Evolutionary conservation across 2,329 filamentous ascomycete genomes (phyloP).

Genomic region (Fusarium nurragi): DNA sequence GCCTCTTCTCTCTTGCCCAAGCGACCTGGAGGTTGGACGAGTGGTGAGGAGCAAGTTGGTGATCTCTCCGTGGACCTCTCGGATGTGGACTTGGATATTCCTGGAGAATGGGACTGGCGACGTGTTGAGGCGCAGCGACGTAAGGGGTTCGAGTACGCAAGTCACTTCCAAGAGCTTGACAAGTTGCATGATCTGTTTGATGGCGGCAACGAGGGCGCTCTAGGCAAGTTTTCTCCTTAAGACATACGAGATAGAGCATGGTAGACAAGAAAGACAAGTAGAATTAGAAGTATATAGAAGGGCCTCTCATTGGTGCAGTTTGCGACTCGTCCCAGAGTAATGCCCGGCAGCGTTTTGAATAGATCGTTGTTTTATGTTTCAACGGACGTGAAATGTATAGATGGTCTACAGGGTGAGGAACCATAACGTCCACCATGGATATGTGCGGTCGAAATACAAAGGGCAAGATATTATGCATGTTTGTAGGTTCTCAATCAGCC

Average conservation of each 20-base stretch:
- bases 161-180: conserved; percentile 67
- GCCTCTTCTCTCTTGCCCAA: conserved; percentile 76
- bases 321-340: too few species aligned
- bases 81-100: conserved; percentile 48
- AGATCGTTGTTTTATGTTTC: too few species aligned
- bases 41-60: conserved; percentile 55
- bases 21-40: conserved; percentile 72
- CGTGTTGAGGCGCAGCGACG: conserved; percentile 64
- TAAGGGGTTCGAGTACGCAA: conserved; percentile 64
- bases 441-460: too few species aligned
- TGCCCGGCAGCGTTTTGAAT: too few species aligned
- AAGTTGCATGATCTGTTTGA: conserved; percentile 62
- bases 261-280: background rate
- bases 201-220: conserved; percentile 61
- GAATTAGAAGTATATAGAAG: background rate
- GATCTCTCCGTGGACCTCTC: conserved; percentile 52
- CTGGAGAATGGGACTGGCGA: conserved; percentile 66
- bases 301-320: background rate
- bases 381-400: too few species aligned
- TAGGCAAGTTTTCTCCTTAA: conserved; percentile 60
- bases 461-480: too few species aligned
- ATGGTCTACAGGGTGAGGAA: too few species aligned
- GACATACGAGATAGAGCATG: conserved; percentile 24
- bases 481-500: too few species aligned
- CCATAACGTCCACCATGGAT: too few species aligned